Conservation (phyloP, 2,329 filamentous ascomycete genomes). For the Pseudogymnoascus sp. region DNA sequence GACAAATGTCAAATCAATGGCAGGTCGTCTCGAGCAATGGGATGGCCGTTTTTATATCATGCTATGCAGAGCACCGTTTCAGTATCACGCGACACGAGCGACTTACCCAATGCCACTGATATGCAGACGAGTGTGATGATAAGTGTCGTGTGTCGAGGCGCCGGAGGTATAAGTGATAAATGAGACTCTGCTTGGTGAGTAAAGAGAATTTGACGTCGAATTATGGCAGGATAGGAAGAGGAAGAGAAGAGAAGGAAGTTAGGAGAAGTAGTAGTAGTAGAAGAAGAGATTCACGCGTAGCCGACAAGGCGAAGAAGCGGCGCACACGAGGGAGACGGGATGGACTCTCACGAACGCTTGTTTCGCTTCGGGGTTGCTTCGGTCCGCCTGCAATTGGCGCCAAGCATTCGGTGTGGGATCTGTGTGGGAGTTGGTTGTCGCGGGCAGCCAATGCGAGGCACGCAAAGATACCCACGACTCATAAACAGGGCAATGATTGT, state of each 20-base stretch:
- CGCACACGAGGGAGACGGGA: neutral
- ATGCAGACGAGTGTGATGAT: neutral
- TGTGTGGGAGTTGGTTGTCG: neutral
- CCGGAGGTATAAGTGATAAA: neutral
- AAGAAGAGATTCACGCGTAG: neutral
- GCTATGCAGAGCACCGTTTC: conserved; percentile 2
- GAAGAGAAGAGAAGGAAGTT: neutral
- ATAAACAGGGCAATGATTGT: conserved; percentile 6
- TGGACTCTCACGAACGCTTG: neutral
- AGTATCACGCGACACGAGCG: conserved; percentile 3
- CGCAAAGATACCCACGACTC: neutral
- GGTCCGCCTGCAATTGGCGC: neutral
- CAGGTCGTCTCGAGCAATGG: neutral
- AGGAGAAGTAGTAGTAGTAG: neutral
- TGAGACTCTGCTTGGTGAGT: neutral
- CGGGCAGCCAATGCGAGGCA: neutral
- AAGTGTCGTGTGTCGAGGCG: neutral
- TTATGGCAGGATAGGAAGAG: neutral
- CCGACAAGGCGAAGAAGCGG: neutral
- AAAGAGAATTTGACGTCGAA: neutral
- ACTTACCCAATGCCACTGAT: conserved; percentile 6
- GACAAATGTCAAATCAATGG: conserved; percentile 4
- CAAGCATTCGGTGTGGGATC: neutral
- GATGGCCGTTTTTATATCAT: neutral
- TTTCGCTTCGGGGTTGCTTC: neutral